These are phyloP conservation scores for Lactifluus rugatus DNA, from an alignment of 768 basidiomycete genomes.

Conservation along the genomic window DNA sequence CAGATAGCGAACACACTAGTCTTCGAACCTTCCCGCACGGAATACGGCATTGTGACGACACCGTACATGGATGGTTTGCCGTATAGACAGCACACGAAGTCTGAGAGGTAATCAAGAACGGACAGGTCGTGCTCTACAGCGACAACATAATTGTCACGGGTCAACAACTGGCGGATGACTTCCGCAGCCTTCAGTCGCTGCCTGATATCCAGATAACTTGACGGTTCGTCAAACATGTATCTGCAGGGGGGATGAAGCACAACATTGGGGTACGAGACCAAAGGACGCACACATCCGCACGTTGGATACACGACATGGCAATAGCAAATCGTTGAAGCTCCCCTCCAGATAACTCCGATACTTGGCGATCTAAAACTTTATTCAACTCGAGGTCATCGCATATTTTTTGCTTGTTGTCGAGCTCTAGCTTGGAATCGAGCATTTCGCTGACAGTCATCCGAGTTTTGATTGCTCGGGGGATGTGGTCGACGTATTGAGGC, in stretches of 20 bases:
- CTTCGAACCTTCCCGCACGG: conserved; percentile 83
- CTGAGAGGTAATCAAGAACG: conserved; percentile 95
- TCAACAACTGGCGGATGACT: conserved; percentile 82
- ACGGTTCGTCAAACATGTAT: conserved; percentile 99
- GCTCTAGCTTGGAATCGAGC: conserved; percentile 85
- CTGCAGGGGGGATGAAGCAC: conserved; percentile 7
- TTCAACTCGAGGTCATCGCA: conserved; percentile 82
- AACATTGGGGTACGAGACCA: not conserved
- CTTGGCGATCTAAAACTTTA: conserved; percentile 77
- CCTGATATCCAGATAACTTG: conserved; percentile 93
- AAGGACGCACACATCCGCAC: conserved; percentile 78
- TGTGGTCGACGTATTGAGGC: conserved; percentile 99
- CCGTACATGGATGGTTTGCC: conserved; percentile 97
- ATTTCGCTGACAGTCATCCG: conserved; percentile 78
- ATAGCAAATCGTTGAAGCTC: conserved; percentile 98
- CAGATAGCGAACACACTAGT: not conserved
- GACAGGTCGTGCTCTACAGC: conserved; percentile 99
- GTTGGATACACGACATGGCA: conserved; percentile 92
- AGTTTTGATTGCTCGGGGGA: conserved; percentile 92
- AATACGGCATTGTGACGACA: conserved; percentile 98
- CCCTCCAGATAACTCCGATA: conserved; percentile 84
- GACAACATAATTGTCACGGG: conserved; percentile 82
- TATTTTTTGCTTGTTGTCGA: conserved; percentile 80
- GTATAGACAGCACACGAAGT: conserved; percentile 96
- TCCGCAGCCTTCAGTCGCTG: conserved; percentile 93